phyloP scores from a whole-genome alignment of 2,329 filamentous ascomycete species.

The Neurospora sp. region DNA sequence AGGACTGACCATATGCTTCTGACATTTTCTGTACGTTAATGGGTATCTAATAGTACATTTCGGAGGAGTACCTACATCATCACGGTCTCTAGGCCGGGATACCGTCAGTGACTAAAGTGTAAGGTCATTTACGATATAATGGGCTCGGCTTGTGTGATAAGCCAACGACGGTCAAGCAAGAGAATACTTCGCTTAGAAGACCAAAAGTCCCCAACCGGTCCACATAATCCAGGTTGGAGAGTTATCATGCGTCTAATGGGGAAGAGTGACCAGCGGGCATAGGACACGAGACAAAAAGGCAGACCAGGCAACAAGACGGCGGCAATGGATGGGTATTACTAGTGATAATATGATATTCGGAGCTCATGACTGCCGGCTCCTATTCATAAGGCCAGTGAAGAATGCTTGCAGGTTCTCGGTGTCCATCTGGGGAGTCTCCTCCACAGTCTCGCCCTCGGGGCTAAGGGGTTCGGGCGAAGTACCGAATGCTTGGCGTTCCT shows the following conservation, averaged over 20 bases:
- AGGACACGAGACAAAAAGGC: too few relatives aligned
- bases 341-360: not conserved
- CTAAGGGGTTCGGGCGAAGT: constrained; percentile 34
- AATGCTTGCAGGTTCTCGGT: constrained; percentile 51
- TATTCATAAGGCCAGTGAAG: constrained; percentile 51
- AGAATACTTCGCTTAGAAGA: not conserved
- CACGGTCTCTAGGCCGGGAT: too few relatives aligned
- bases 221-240: not conserved
- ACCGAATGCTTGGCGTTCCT: constrained; percentile 49
- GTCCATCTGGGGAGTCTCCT: constrained; percentile 33
- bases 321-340: not conserved
- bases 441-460: constrained; percentile 27
- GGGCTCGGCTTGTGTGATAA: not conserved
- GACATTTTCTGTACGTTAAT: not conserved
- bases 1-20: not conserved
- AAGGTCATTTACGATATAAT: not conserved
- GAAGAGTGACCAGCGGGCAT: too few relatives aligned
- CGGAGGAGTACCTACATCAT: not conserved
- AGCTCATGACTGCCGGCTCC: constrained; percentile 25
- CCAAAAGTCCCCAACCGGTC: not conserved
- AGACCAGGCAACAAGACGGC: not conserved
- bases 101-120: not conserved
- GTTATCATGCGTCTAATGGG: not conserved
- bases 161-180: not conserved
- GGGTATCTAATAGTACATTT: not conserved